phyloP scores from a whole-genome alignment of 371 early-diverging fungal genomes.

The Fennellomyces sp. region DNA sequence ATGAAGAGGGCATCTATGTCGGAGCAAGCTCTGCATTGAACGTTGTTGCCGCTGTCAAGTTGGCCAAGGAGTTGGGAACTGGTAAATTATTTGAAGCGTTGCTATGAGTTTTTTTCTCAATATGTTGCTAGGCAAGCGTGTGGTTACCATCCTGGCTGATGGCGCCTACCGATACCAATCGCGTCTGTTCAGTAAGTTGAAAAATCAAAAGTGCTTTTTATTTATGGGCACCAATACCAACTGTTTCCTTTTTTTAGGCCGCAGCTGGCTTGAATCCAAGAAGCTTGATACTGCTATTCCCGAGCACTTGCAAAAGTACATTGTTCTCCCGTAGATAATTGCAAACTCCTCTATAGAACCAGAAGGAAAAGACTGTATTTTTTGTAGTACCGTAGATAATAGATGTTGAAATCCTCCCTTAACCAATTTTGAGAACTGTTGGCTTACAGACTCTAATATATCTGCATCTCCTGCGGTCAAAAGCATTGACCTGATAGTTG shows the following conservation, averaged over 20 bases:
- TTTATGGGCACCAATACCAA: background rate
- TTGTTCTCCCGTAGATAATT: conserved; percentile 67
- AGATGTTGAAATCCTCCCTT: too few species aligned
- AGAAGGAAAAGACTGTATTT: too few species aligned
- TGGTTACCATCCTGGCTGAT: conserved; percentile 90
- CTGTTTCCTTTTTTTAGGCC: conserved; percentile 27
- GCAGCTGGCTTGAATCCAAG: conserved; percentile 86
- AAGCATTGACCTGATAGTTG: too few species aligned
- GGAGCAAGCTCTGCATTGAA: conserved; percentile 94
- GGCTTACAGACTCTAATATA: too few species aligned
- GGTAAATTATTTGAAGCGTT: conserved; percentile 43
- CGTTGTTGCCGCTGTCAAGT: conserved; percentile 90
- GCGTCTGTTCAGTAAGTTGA: conserved; percentile 79
- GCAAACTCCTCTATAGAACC: background rate
- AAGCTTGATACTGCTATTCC: conserved; percentile 79
- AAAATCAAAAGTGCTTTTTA: background rate
- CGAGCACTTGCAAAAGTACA: conserved; percentile 82
- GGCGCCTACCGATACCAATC: conserved; percentile 94
- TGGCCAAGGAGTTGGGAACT: conserved; percentile 86
- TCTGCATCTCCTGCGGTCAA: too few species aligned
- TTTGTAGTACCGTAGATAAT: too few species aligned
- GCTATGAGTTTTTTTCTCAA: too few species aligned
- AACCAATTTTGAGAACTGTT: too few species aligned
- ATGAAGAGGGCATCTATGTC: conserved; percentile 93
- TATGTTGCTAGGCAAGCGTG: conserved; percentile 49